phyloP scores from a whole-genome alignment of 805 yeast genomes.

The Candida sanyiensis region DNA sequence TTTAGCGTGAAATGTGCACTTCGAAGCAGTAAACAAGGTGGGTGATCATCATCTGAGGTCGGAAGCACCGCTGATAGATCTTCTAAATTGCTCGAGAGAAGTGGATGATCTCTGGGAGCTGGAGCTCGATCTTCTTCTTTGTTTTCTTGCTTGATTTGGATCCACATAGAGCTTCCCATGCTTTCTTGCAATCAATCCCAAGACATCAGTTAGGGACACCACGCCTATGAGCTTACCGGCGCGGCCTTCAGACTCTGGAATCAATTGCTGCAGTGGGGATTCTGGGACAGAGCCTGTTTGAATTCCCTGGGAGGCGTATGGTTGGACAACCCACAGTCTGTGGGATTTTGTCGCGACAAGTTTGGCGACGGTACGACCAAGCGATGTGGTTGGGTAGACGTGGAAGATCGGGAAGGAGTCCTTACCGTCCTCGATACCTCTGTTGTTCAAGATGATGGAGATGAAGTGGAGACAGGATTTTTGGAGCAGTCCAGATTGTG shows the following conservation, averaged over 20 bases:
- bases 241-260: slow-evolving; percentile 41
- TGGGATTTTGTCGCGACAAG: slow-evolving; percentile 93
- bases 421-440: slow-evolving; percentile 91
- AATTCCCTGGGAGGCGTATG: slow-evolving; percentile 30
- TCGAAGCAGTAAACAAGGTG: not conserved
- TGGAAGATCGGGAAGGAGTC: slow-evolving; percentile 97
- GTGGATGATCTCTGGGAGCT: slow-evolving; percentile 26
- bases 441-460: slow-evolving; percentile 74
- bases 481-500: slow-evolving; percentile 77
- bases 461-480: slow-evolving; percentile 84
- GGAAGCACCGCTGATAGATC: slow-evolving; percentile 34
- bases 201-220: slow-evolving; percentile 82
- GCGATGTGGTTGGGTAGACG: slow-evolving; percentile 70
- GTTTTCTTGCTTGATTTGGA: slow-evolving; percentile 83
- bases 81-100: slow-evolving; percentile 38
- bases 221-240: slow-evolving; percentile 88
- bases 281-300: slow-evolving; percentile 22
- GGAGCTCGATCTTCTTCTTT: slow-evolving; percentile 57
- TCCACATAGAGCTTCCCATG: slow-evolving; percentile 64
- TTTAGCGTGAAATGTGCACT: not conserved
- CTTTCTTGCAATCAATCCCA: slow-evolving; percentile 72
- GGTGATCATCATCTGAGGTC: slow-evolving; percentile 22
- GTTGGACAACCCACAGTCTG: slow-evolving; percentile 79
- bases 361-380: slow-evolving; percentile 89
- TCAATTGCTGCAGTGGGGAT: slow-evolving; percentile 22